phyloP scores from a whole-genome alignment of 768 basidiomycete species.

The Boletus rubroflammeus region DNA sequence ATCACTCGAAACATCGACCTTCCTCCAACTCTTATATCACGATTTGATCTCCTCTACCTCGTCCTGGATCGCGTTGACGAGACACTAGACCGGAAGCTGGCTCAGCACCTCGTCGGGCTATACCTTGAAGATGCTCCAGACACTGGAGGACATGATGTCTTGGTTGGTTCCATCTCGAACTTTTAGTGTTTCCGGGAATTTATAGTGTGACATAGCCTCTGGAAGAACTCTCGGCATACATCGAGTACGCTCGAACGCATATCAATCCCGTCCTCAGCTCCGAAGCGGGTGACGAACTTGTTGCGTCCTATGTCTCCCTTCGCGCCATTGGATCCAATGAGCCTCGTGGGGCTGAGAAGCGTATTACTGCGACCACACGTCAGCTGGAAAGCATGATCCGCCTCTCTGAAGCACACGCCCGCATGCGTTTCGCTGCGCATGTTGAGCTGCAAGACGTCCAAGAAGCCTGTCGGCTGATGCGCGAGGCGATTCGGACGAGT shows the following conservation, averaged over 20 bases:
- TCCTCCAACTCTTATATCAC: slow-evolving; percentile 95
- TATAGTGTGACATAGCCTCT: slow-evolving; percentile 56
- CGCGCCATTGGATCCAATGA: slow-evolving; percentile 85
- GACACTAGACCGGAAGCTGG: slow-evolving; percentile 75
- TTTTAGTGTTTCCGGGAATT: background rate
- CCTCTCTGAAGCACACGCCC: slow-evolving; percentile 91
- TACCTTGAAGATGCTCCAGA: slow-evolving; percentile 88
- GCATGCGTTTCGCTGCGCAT: slow-evolving; percentile 88
- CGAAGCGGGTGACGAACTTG: slow-evolving; percentile 79
- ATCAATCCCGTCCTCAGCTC: slow-evolving; percentile 86
- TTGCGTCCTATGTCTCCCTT: slow-evolving; percentile 88
- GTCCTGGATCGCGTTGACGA: slow-evolving; percentile 96
- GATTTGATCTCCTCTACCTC: slow-evolving; percentile 95
- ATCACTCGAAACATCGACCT: slow-evolving; percentile 96
- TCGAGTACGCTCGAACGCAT: slow-evolving; percentile 85
- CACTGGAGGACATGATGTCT: slow-evolving; percentile 57
- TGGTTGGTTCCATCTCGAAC: slow-evolving; percentile 49
- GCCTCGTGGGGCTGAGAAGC: slow-evolving; percentile 80
- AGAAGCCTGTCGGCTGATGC: slow-evolving; percentile 93
- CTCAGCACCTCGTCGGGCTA: slow-evolving; percentile 87
- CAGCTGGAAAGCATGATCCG: slow-evolving; percentile 98
- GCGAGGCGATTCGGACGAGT: slow-evolving; percentile 90
- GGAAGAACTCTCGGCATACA: slow-evolving; percentile 88
- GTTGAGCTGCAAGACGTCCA: slow-evolving; percentile 86
- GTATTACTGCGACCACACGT: slow-evolving; percentile 96